These are phyloP conservation scores for Dactylellina sp. DNA, from an alignment of 2,329 filamentous ascomycete species.

Conservation along the genomic window DNA sequence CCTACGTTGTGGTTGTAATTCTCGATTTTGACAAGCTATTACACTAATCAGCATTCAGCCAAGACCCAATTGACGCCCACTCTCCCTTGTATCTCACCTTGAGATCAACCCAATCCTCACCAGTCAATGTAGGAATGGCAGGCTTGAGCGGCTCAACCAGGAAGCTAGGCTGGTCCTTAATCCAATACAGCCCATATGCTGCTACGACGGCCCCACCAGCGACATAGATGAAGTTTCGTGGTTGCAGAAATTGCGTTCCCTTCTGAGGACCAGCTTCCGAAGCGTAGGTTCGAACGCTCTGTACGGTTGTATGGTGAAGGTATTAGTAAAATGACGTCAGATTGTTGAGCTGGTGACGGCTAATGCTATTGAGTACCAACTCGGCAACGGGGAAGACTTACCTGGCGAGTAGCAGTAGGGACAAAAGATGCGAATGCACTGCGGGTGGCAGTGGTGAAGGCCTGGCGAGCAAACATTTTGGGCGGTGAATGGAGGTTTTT, in stretches of 20 bases:
- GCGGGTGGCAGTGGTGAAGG: slow-evolving; percentile 47
- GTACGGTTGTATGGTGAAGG: not conserved
- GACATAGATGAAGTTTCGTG: slow-evolving; percentile 68
- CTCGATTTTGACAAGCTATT: slow-evolving; percentile 47
- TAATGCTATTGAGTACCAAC: not conserved
- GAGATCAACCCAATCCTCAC: slow-evolving; percentile 64
- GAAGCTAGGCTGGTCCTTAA: slow-evolving; percentile 43
- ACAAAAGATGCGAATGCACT: slow-evolving; percentile 40
- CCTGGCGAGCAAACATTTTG: slow-evolving; percentile 53
- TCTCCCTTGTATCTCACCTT: slow-evolving; percentile 25
- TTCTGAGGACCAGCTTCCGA: slow-evolving; percentile 39
- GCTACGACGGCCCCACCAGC: slow-evolving; percentile 72
- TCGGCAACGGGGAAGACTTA: slow-evolving; percentile 20
- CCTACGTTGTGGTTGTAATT: slow-evolving; percentile 54
- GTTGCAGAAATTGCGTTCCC: slow-evolving; percentile 49
- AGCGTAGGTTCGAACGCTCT: slow-evolving; percentile 46
- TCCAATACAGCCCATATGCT: slow-evolving; percentile 71
- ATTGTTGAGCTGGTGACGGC: not conserved
- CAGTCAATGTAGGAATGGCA: slow-evolving; percentile 57
- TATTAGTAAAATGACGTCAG: slow-evolving; percentile 50
- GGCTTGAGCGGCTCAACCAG: slow-evolving; percentile 58
- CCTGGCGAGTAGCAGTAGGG: slow-evolving; percentile 35
- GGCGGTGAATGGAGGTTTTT: slow-evolving; percentile 2
- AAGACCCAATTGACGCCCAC: not conserved
- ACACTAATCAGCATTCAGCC: slow-evolving; percentile 2